phyloP scores from a whole-genome alignment of 176 grass and related monocot species.

The Cocos nucifera region DNA sequence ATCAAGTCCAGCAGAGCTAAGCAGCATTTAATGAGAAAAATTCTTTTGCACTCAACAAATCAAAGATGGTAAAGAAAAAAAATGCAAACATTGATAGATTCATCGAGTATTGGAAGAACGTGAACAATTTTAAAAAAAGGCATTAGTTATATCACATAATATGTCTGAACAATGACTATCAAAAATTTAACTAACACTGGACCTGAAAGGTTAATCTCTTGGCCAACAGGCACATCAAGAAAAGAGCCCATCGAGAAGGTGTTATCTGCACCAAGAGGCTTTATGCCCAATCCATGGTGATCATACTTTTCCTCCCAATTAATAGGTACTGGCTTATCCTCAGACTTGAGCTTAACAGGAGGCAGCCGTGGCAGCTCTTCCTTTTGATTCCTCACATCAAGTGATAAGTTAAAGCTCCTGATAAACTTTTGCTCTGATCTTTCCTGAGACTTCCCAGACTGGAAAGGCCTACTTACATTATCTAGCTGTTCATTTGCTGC shows the following conservation, averaged over 20 bases:
- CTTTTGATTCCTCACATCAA: constrained; percentile 41
- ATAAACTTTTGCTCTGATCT: constrained; percentile 23
- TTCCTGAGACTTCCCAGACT: constrained; percentile 32
- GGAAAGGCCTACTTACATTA: constrained; percentile 34
- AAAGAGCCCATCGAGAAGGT: constrained; percentile 81
- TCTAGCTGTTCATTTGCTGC: constrained; percentile 34
- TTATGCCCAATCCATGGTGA: constrained; percentile 44
- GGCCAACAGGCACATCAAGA: constrained; percentile 93
- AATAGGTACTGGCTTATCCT: constrained; percentile 82
- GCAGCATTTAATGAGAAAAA: no score
- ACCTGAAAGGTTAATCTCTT: constrained; percentile 90
- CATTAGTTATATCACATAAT: neutral
- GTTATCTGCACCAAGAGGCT: constrained; percentile 47
- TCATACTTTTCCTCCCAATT: constrained; percentile 70
- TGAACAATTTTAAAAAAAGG: neutral
- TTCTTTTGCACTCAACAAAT: no score
- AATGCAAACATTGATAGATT: no score
- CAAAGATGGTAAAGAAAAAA: no score
- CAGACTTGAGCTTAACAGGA: constrained; percentile 79
- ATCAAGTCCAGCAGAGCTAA: no score
- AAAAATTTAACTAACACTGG: constrained; percentile 1
- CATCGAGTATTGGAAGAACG: no score
- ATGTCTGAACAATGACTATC: no score
- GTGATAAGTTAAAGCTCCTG: constrained; percentile 54
- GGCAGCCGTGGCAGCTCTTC: constrained; percentile 74